Evolutionary conservation across 1,284 basidiomycete genomes (phyloP).

Genomic region (Filobasidium uniguttulatum): DNA sequence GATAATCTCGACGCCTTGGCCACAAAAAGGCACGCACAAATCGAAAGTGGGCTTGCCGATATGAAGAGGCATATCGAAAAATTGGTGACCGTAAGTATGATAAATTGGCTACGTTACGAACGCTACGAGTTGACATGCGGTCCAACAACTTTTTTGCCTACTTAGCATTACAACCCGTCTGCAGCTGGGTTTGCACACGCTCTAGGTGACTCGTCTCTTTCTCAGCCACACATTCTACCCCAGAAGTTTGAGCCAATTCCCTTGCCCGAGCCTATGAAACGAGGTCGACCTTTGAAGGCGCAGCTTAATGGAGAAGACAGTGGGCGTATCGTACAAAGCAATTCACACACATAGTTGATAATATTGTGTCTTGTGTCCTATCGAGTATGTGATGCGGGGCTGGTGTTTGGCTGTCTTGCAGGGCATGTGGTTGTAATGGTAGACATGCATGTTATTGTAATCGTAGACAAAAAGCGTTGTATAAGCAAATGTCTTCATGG

Average conservation of each 20-base stretch:
- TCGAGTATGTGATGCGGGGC: no score
- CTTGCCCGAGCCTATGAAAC: slow-evolving; percentile 14
- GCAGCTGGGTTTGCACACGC: slow-evolving; percentile 4
- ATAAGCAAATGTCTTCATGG: no score
- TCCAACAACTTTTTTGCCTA: neutral
- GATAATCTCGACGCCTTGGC: neutral
- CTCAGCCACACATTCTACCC: slow-evolving; percentile 6
- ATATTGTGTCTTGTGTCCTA: no score
- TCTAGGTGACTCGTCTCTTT: slow-evolving; percentile 7
- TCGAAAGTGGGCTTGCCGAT: slow-evolving; percentile 11
- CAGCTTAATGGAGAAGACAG: no score
- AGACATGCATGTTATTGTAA: no score
- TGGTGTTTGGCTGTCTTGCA: no score
- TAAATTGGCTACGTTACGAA: neutral
- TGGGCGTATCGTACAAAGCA: no score
- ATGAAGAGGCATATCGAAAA: slow-evolving; percentile 11
- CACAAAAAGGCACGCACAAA: slow-evolving; percentile 1
- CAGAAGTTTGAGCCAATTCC: slow-evolving; percentile 11
- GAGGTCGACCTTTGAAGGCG: slow-evolving; percentile 8
- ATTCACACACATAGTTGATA: no score
- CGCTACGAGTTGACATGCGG: neutral
- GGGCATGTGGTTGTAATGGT: no score
- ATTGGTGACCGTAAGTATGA: slow-evolving; percentile 10
- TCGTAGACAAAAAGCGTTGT: no score
- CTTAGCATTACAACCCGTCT: slow-evolving; percentile 12